Percentiles rank a stretch among this genome's conserved stretches.
Conservation (phyloP, 139 green algal species). For the Chara braunii region DNA sequence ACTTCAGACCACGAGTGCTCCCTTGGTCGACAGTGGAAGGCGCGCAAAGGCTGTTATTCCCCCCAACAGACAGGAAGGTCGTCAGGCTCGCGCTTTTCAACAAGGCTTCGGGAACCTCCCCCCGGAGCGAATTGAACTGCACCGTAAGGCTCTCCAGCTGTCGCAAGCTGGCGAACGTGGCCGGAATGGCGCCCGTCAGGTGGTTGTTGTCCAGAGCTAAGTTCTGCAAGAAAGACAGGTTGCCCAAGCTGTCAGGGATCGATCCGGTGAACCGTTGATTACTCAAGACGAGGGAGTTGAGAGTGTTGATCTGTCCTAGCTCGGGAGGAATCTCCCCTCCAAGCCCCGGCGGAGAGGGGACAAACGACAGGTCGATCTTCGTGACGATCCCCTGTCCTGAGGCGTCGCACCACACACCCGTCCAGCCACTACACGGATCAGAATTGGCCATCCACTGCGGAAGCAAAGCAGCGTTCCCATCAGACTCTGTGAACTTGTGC, state of each 20-base stretch:
- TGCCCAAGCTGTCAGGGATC: conserved; percentile 7
- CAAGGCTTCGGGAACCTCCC: background rate
- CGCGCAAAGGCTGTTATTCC: too few species aligned
- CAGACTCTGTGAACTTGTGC: conserved; percentile 1
- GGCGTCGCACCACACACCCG: conserved; percentile 18
- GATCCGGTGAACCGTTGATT: conserved; percentile 7
- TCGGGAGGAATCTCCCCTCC: background rate
- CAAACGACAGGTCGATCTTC: background rate
- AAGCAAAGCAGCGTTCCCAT: conserved; percentile 5
- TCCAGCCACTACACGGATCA: background rate
- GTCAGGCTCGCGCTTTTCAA: too few species aligned
- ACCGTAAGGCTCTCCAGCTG: conserved; percentile 7
- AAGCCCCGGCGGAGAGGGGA: conserved; percentile 8
- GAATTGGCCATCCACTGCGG: background rate
- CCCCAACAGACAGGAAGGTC: too few species aligned
- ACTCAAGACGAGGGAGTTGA: conserved; percentile 4
- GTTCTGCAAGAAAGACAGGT: background rate
- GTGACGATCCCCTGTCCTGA: too few species aligned
- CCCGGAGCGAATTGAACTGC: conserved; percentile 1
- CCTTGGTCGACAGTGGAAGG: too few species aligned
- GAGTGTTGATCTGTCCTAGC: background rate
- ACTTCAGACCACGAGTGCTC: too few species aligned
- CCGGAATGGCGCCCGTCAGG: conserved; percentile 17
- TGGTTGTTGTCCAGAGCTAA: conserved; percentile 1
- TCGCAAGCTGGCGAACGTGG: background rate